A percentile compares a stretch with the other conserved stretches of the same genome.
Evolutionary conservation across 768 basidiomycete genomes (phyloP).

Genomic region (Tulasnella sp.): DNA sequence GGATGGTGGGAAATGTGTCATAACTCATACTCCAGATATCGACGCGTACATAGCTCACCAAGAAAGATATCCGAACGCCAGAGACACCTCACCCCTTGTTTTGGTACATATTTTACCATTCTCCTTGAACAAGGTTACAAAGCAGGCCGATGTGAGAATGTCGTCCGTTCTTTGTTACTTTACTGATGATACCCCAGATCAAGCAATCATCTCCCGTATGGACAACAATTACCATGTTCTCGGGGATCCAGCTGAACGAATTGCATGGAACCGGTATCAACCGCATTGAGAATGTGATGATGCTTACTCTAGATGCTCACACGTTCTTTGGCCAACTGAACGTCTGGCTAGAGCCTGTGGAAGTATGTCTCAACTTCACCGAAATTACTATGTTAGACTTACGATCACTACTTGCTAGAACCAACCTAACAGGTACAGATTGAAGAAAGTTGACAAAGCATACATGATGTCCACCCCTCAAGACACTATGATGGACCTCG

Average conservation of each 20-base stretch:
- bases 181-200: background rate
- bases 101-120: background rate
- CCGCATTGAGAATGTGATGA: background rate
- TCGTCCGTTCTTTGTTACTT: background rate
- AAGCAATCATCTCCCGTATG: background rate
- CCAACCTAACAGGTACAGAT: background rate
- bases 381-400: background rate
- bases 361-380: background rate
- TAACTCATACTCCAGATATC: too few relatives aligned
- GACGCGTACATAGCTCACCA: too few relatives aligned
- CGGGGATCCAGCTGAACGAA: background rate
- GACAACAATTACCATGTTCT: background rate
- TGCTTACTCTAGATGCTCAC: background rate
- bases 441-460: background rate
- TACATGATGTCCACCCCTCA: too few relatives aligned
- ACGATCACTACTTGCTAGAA: background rate
- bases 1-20: too few relatives aligned
- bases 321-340: background rate
- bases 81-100: too few relatives aligned
- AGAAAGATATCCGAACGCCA: too few relatives aligned
- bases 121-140: background rate
- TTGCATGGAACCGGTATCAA: background rate
- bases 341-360: background rate
- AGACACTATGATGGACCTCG: too few relatives aligned
- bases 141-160: background rate